These are phyloP conservation scores for Colletotrichum abscissum DNA, from an alignment of 2,329 filamentous ascomycete species.

Conservation along the genomic window DNA sequence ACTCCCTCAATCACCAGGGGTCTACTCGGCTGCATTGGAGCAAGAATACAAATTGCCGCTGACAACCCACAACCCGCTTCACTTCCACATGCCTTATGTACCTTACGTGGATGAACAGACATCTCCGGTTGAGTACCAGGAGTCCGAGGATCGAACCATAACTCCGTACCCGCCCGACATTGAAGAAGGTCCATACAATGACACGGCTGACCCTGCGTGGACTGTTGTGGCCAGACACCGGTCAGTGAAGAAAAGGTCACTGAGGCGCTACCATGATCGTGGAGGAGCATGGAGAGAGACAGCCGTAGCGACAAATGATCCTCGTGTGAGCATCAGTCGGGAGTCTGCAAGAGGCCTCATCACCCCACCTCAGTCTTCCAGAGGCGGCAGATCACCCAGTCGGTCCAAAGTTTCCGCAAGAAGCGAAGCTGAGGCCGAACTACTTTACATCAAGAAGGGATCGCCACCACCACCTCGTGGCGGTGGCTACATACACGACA, in stretches of 20 bases:
- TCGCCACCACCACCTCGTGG: constrained; percentile 47
- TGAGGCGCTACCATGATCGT: constrained; percentile 54
- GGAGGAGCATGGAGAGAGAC: constrained; percentile 57
- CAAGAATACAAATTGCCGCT: constrained; percentile 45
- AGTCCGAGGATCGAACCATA: constrained; percentile 41
- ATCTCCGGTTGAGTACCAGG: constrained; percentile 20
- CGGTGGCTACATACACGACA: constrained; percentile 42
- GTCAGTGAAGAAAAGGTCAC: constrained; percentile 51
- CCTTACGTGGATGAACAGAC: constrained; percentile 34
- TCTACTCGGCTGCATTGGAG: constrained; percentile 40
- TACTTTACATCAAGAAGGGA: constrained; percentile 54
- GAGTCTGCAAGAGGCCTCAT: constrained; percentile 51
- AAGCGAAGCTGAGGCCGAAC: constrained; percentile 54
- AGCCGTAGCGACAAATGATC: constrained; percentile 49
- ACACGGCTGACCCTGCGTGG: constrained; percentile 38
- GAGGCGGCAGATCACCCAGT: constrained; percentile 38
- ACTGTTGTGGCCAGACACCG: constrained; percentile 50
- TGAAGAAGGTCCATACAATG: not conserved
- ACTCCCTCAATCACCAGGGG: constrained; percentile 39
- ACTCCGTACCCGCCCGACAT: constrained; percentile 39
- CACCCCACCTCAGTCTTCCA: constrained; percentile 37
- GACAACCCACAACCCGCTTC: constrained; percentile 47
- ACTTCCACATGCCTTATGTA: constrained; percentile 51
- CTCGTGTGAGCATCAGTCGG: constrained; percentile 53
- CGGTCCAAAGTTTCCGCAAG: constrained; percentile 45